Conservation (phyloP, 768 basidiomycete species). For the Multifurca ochricompacta region DNA sequence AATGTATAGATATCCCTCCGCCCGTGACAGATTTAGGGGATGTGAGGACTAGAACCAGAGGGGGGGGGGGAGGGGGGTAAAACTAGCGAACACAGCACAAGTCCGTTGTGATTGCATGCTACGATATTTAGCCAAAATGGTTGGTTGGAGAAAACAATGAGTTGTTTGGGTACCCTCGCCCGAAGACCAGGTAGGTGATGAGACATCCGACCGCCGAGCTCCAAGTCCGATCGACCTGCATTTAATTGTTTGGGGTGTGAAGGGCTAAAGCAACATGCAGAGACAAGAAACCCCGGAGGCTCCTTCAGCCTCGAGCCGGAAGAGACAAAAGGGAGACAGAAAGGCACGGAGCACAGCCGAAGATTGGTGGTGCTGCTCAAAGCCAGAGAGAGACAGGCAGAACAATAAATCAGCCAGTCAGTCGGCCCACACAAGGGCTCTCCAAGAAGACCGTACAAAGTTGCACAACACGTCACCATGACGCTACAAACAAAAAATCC, state of each 20-base stretch:
- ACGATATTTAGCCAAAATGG: too few species aligned
- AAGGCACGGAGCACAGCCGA: background rate
- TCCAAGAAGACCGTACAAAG: background rate
- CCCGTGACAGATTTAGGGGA: too few species aligned
- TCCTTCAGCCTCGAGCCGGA: background rate
- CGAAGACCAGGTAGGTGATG: too few species aligned
- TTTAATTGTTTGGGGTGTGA: background rate
- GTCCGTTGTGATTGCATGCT: too few species aligned
- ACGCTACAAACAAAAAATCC: constrained; percentile 7
- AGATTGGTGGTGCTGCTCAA: background rate
- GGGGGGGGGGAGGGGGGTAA: too few species aligned
- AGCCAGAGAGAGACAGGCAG: background rate
- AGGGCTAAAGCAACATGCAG: background rate
- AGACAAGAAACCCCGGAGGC: background rate
- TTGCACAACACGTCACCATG: constrained; percentile 8
- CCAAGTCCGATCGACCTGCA: background rate
- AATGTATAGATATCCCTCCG: too few species aligned
- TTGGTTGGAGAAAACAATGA: too few species aligned
- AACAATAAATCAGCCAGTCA: background rate
- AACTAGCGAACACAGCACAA: too few species aligned
- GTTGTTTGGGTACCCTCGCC: too few species aligned
- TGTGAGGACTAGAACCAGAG: too few species aligned
- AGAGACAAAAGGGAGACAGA: background rate
- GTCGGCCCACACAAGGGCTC: background rate
- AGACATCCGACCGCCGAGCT: too few species aligned